phyloP scores from a whole-genome alignment of 208 protist genomes.

The Trypanosoma grayi region DNA sequence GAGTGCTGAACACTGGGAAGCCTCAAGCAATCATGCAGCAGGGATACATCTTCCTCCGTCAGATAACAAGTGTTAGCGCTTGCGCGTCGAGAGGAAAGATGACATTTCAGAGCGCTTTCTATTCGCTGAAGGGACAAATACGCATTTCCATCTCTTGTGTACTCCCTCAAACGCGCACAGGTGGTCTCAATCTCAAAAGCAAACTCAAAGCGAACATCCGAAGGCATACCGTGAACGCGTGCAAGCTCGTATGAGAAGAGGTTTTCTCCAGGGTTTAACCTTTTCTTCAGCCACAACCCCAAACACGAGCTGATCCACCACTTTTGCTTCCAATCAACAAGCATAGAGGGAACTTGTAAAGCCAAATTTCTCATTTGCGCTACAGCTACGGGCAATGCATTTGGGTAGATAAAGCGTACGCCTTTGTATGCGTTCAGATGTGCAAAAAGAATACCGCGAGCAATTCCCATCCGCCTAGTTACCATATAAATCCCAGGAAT shows the following conservation, averaged over 20 bases:
- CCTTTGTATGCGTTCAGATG: background rate
- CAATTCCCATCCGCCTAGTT: background rate
- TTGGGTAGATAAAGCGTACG: background rate
- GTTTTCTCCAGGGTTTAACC: background rate
- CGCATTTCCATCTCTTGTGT: background rate
- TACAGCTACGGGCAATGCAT: background rate
- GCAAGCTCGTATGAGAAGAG: background rate
- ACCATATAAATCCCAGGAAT: conserved; percentile 9
- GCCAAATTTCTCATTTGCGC: background rate
- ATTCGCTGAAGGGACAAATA: background rate
- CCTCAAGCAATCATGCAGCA: conserved; percentile 10
- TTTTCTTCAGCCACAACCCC: conserved; percentile 8
- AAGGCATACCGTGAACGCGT: conserved; percentile 8
- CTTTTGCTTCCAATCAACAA: background rate
- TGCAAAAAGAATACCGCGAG: background rate
- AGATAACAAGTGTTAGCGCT: conserved; percentile 3
- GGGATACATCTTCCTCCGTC: conserved; percentile 12
- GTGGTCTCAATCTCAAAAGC: background rate
- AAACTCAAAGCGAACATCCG: conserved; percentile 3
- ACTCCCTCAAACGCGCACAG: background rate
- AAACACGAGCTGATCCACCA: conserved; percentile 20
- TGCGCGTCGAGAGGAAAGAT: background rate
- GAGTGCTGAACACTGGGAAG: conserved; percentile 4
- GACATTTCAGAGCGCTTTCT: conserved; percentile 1
- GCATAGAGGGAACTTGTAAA: background rate